Base-by-base conservation (phyloP, 2,329 filamentous ascomycete species). In the Daldinia sp. region DNA sequence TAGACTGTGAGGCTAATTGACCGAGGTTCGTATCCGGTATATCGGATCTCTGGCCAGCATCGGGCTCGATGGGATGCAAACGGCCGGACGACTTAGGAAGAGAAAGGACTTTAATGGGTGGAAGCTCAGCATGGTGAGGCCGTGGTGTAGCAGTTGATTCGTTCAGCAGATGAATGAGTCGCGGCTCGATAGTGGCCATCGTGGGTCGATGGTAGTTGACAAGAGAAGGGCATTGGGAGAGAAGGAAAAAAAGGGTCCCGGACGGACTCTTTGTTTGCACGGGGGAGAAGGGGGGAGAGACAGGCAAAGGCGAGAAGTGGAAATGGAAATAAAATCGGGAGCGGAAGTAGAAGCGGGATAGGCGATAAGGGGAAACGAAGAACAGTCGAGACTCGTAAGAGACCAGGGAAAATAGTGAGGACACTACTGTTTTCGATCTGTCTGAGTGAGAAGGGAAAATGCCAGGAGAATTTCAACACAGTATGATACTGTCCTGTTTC, bases 161-260 rank as follows among this genome's bases (percentile, higher is more conserved):
- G 76, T 89, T 89, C 71, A 89, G 80, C 68, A 89, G 77, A 74
- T 88, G 85, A 73, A 88, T 89, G 68, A 89, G 80, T 73, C 86
- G 85, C 73, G 87, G 87, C 82, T 89, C 87, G 77, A 89, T 89
- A 73, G 85, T 88, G 69, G 85, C 85, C 85, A 87, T 87, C 77
- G 76, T 85, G 81, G 68, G 72, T 68, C 67, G 71, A 69, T 70
- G 72, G 72, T 64, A 67, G 67, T 64, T 64, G 68, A 67, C 65
- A 68, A 58, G 66, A 64, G 63, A 62, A 72, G 72, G 71, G 76
- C 79, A 82, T 82, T 77, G 74, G 77, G 72, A 70, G 61, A 61
- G 62, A 55, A 59, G 59, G 58, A 55, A 25, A 55, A 58, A 64
- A 53, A 62, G 53, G 64, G 53, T 48, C 63, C 50, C 48, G 58